Evolutionary conservation across 192 early-diverging fungal species (phyloP).

Genomic region (Backusella macrospora): DNA sequence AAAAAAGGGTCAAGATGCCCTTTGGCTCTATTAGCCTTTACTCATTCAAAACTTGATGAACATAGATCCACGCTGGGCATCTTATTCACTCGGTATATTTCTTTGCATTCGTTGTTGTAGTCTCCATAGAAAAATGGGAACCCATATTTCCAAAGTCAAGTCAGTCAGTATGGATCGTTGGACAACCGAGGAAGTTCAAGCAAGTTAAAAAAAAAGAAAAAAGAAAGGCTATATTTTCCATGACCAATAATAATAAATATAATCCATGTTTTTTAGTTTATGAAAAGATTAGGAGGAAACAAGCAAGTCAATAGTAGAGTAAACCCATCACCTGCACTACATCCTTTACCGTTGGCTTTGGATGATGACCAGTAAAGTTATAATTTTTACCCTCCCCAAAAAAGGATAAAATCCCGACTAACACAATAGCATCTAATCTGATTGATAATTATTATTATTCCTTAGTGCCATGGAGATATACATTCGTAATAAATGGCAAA

Average conservation of each 20-base stretch:
- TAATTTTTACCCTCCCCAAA: neutral
- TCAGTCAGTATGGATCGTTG: conserved; percentile 88
- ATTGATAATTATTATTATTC: neutral
- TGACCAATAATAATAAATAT: neutral
- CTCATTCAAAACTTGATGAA: neutral
- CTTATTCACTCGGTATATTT: conserved; percentile 90
- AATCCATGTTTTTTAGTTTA: conserved; percentile 35
- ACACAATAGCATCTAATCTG: neutral
- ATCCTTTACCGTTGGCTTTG: conserved; percentile 62
- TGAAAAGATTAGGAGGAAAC: conserved; percentile 62
- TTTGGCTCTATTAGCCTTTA: neutral
- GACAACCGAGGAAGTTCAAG: conserved; percentile 84
- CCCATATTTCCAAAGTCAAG: conserved; percentile 91
- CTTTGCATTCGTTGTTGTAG: conserved; percentile 92
- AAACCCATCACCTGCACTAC: conserved; percentile 69
- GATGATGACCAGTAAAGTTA: conserved; percentile 56
- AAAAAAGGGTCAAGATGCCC: neutral
- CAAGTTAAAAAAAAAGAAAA: conserved; percentile 32
- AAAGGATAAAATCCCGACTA: neutral
- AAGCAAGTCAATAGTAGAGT: conserved; percentile 67
- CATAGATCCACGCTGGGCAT: conserved; percentile 85
- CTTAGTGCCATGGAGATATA: conserved; percentile 82
- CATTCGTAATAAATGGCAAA: conserved; percentile 94
- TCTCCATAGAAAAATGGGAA: conserved; percentile 82
- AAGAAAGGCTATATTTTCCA: neutral